Base-by-base conservation (phyloP, 2,329 filamentous ascomycete genomes). In the Fusarium neocosmosporiellum region DNA sequence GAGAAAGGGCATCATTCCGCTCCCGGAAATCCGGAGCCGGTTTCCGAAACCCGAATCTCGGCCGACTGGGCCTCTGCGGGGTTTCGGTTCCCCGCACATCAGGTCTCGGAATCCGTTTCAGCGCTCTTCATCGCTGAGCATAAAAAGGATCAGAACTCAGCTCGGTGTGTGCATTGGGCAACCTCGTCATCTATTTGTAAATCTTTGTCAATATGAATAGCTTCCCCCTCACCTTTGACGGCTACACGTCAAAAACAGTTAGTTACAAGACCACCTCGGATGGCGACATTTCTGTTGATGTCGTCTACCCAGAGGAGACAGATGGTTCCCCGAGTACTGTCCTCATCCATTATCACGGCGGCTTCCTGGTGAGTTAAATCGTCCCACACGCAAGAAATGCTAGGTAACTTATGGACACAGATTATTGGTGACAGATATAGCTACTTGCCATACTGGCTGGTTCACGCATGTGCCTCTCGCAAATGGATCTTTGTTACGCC, bases 401-500 rank as follows among this genome's bases (percentile, higher is more conserved):
- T 8, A n/a, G 1, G 46, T 71, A 11, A 75, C 11, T n/a, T n/a
- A 7, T 1, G 2, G 3, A 3, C 6, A 24, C 4, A 76, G 72
- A 66, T 77, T 20, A 53, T 77, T 1, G 75, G 75, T 3, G 75
- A 77, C 7, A 66, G 75, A 39, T 69, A 74, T 16, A 73, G 75
- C 3, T 77, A 71, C 10, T 9, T 72, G 13, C 75, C 75, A 2
- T 53, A 66, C 41, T 77, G 75, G 75, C 69, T 74, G 3, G 20
- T 77, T 27, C 67, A 77, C 16, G 69, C 66, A 2, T 66, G 55
- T 4, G 61, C 54, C 9, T 62, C 71, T 34, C 69, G 75, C 9
- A 77, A 67, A 62, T 77, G 75, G 75, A 67, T 75, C 27, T 77
- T 77, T 4, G 71, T 77, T 1, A 74, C 66, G 1, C 75, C 75